Conservation (phyloP, 805 yeast genomes). For the Candida nitratophila region DNA sequence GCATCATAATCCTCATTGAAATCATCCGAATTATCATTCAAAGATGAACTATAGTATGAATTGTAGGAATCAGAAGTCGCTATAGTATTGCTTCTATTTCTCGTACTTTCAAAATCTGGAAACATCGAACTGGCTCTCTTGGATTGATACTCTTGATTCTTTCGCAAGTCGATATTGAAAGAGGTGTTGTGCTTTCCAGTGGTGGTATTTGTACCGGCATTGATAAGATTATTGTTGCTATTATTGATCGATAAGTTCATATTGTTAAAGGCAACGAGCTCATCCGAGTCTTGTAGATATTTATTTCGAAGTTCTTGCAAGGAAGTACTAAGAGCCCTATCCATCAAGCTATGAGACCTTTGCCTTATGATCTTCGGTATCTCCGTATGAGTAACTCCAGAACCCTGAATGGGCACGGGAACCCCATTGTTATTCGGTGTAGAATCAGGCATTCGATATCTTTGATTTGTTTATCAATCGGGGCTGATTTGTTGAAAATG, state of each 20-base stretch:
- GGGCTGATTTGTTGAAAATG: too few relatives aligned
- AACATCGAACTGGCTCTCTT: slow-evolving; percentile 2
- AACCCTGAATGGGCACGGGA: too few relatives aligned
- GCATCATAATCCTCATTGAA: neutral
- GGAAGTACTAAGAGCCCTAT: neutral
- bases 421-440: too few relatives aligned
- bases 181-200: neutral
- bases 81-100: slow-evolving; percentile 18
- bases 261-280: neutral
- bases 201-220: neutral
- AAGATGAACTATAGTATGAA: slow-evolving; percentile 10
- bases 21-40: slow-evolving; percentile 7
- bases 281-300: neutral
- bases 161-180: neutral
- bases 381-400: neutral
- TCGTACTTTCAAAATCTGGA: slow-evolving; percentile 17
- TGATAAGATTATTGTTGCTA: neutral
- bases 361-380: neutral
- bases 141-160: neutral
- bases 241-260: too few relatives aligned
- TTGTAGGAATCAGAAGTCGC: slow-evolving; percentile 12
- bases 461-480: too few relatives aligned
- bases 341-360: neutral
- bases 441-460: too few relatives aligned
- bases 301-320: neutral